phyloP scores from a whole-genome alignment of 805 yeast species.

The Myxozyma udenii region DNA sequence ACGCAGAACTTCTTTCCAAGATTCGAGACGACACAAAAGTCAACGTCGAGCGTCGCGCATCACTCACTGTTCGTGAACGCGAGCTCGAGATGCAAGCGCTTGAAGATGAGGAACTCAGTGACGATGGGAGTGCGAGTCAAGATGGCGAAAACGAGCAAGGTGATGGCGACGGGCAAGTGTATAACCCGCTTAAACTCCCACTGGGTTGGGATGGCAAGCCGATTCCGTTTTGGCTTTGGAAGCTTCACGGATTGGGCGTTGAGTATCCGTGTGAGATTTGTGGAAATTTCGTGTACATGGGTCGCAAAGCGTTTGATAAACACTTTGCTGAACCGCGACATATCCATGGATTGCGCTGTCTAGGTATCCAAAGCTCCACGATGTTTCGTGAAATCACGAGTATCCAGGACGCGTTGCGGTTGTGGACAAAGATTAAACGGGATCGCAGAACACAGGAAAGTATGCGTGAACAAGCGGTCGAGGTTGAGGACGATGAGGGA shows the following conservation, averaged over 20 bases:
- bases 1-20: slow-evolving; percentile 43
- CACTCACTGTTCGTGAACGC: slow-evolving; percentile 69
- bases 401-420: slow-evolving; percentile 60
- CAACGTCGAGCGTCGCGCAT: slow-evolving; percentile 62
- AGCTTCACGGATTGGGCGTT: slow-evolving; percentile 77
- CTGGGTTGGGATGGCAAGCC: slow-evolving; percentile 87
- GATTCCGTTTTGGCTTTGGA: slow-evolving; percentile 90
- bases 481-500: slow-evolving; percentile 90
- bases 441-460: slow-evolving; percentile 42
- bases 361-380: slow-evolving; percentile 62
- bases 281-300: slow-evolving; percentile 68
- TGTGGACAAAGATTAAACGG: slow-evolving; percentile 51
- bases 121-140: slow-evolving; percentile 33
- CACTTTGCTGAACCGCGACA: slow-evolving; percentile 78
- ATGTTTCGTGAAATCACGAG: slow-evolving; percentile 61
- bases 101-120: slow-evolving; percentile 34
- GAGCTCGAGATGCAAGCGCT: slow-evolving; percentile 51
- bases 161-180: slow-evolving; percentile 38
- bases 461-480: slow-evolving; percentile 56
- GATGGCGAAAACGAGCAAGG: slow-evolving; percentile 36
- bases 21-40: slow-evolving; percentile 51
- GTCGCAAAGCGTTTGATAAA: slow-evolving; percentile 64
- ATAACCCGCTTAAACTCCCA: slow-evolving; percentile 61
- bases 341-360: slow-evolving; percentile 63
- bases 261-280: slow-evolving; percentile 82